These are phyloP conservation scores for Pseudogymnoascus sp. DNA, from an alignment of 2,329 filamentous ascomycete species.

Conservation along the genomic window DNA sequence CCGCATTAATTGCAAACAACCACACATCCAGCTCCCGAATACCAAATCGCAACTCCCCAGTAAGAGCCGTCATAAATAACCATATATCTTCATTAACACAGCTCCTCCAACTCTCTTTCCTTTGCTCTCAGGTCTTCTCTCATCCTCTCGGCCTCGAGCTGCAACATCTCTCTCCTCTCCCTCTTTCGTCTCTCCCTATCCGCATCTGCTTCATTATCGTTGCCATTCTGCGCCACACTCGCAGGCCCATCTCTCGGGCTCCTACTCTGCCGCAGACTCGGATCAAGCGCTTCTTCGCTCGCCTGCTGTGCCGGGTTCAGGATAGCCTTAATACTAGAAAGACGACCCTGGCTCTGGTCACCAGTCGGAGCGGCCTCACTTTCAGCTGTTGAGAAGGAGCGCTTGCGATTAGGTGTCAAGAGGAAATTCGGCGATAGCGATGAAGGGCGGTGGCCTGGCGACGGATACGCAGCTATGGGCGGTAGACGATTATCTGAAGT, in stretches of 20 bases:
- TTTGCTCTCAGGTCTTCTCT: conserved; percentile 30
- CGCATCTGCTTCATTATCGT: not conserved
- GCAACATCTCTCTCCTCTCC: conserved; percentile 57
- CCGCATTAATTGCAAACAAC: not conserved
- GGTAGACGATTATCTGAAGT: conserved; percentile 51
- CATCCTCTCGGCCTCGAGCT: conserved; percentile 69
- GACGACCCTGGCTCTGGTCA: conserved; percentile 47
- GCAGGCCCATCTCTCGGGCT: conserved; percentile 11
- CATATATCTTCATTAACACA: conserved; percentile 14
- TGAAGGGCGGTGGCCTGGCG: conserved; percentile 41
- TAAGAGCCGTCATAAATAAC: not conserved
- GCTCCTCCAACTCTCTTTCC: conserved; percentile 25
- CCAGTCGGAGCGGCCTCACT: conserved; percentile 31
- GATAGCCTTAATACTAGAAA: conserved; percentile 70
- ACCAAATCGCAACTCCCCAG: not conserved
- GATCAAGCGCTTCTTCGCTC: conserved; percentile 12
- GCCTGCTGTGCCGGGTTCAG: conserved; percentile 47
- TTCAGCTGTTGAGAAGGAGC: conserved; percentile 57
- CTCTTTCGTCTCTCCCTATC: conserved; percentile 41
- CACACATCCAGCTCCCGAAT: not conserved
- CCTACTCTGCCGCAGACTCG: conserved; percentile 5
- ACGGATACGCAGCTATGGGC: conserved; percentile 33
- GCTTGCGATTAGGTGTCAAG: conserved; percentile 52
- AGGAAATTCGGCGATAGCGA: conserved; percentile 55
- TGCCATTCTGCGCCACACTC: not conserved